Evolutionary conservation across 108 stramenopile species (phyloP).

Genomic region (Cyclotella choctawhatcheeana): DNA sequence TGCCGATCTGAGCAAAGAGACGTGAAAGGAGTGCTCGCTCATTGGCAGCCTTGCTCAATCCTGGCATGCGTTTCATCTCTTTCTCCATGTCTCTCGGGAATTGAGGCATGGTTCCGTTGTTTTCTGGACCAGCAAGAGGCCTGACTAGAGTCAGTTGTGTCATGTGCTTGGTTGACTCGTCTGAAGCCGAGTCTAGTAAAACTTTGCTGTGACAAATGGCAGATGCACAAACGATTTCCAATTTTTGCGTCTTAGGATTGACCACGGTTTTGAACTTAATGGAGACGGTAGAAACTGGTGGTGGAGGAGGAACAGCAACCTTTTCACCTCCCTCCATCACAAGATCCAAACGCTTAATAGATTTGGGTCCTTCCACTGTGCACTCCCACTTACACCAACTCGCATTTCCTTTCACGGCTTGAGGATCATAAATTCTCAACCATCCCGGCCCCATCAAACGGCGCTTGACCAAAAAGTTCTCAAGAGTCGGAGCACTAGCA

Average conservation of each 20-base stretch:
- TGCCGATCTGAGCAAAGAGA: constrained; percentile 81
- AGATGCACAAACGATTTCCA: constrained; percentile 94
- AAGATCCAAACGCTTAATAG: constrained; percentile 65
- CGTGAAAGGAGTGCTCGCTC: constrained; percentile 92
- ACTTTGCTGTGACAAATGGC: constrained; percentile 91
- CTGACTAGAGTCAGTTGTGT: constrained; percentile 84
- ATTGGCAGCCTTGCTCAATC: constrained; percentile 81
- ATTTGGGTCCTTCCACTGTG: constrained; percentile 79
- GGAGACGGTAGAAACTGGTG: constrained; percentile 86
- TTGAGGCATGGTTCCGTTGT: constrained; percentile 51
- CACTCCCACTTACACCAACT: constrained; percentile 96
- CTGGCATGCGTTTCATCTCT: constrained; percentile 75
- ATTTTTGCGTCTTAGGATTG: constrained; percentile 92
- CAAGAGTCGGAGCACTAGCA: constrained; percentile 80
- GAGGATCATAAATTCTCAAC: constrained; percentile 87
- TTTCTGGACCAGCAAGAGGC: constrained; percentile 51
- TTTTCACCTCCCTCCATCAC: constrained; percentile 35
- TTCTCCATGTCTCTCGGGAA: constrained; percentile 87
- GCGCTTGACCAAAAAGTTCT: constrained; percentile 96
- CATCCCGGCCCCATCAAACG: constrained; percentile 98
- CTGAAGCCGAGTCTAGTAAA: constrained; percentile 76
- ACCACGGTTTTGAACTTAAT: constrained; percentile 97
- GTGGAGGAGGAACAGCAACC: constrained; percentile 62
- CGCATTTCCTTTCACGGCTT: constrained; percentile 21
- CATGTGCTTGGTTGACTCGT: constrained; percentile 62